Base-by-base conservation (phyloP, 495 filamentous ascomycete species). In the Neohortaea acidophila region DNA sequence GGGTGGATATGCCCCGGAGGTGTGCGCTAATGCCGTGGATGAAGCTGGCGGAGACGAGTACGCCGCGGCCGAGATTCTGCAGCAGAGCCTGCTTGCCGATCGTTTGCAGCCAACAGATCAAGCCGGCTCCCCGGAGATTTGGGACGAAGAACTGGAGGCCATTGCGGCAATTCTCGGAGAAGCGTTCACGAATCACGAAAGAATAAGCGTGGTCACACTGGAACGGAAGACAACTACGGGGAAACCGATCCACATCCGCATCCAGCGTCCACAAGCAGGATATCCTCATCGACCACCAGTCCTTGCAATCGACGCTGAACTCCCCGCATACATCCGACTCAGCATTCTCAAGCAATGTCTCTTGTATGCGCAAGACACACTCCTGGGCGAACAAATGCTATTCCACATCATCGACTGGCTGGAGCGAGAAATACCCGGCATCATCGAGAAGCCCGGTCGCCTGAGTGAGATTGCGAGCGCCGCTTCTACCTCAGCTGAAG, bases 261-360 rank as follows among this genome's bases (percentile, higher is more conserved):
- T 71, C 31, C 63, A 68, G 34, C 66, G 59, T 42, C 68, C 75
- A 10, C 57, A 57, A 13, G 59, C 66, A 3, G 58, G 59, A 39
- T 97, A 96, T 59, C 89, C 89, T 7, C 50, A 63, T n/a, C 58
- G 66, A 2, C 67, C 82, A 45, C 79, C 89, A n/a, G 63, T 86
- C 9, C 63, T 96, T 24, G 70, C 75, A 0, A 60, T 94, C 61
- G 77, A 23, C 59, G 68, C 39, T 55, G 57, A 58, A 3, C 65
- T 97, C n/a, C 89, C 89, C 4, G 79, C 87, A 6, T 91, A 96
- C 49, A 92, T 96, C 45, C 79, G 83, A 30, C 66, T 97, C 3
- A 93, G 84, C 51, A 75, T 91, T 12, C 80, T 87, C 52, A 78
- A 84, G 44, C 78, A 78, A 57, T 72, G 73, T 2, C 65, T 93